These are phyloP conservation scores for Penicillium steckii DNA, from an alignment of 495 filamentous ascomycete genomes.

Conservation along the genomic window DNA sequence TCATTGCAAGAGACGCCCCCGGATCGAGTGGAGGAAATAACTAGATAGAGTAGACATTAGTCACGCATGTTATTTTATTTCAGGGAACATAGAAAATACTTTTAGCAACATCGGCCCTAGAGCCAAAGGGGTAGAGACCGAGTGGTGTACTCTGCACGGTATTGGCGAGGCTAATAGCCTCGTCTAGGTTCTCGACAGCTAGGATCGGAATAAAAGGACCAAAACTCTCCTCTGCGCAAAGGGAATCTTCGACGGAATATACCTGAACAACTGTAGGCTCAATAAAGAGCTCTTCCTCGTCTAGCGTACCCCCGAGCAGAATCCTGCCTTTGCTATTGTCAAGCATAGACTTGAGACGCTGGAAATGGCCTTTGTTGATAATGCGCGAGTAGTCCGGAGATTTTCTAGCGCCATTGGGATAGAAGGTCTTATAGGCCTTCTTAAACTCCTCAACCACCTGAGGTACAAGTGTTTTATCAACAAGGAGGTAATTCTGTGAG, in stretches of 20 bases:
- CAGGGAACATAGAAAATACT: slow-evolving; percentile 31
- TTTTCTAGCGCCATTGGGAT: slow-evolving; percentile 73
- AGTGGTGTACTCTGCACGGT: slow-evolving; percentile 76
- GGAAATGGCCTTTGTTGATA: slow-evolving; percentile 73
- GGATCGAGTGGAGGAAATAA: slow-evolving; percentile 64
- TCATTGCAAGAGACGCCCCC: slow-evolving; percentile 84
- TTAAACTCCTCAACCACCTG: slow-evolving; percentile 75
- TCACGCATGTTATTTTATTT: too few relatives aligned
- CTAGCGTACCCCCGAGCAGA: slow-evolving; percentile 76
- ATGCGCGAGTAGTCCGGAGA: slow-evolving; percentile 77
- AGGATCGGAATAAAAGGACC: slow-evolving; percentile 83
- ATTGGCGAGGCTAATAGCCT: slow-evolving; percentile 77
- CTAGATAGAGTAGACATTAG: slow-evolving; percentile 22
- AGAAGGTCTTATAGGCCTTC: slow-evolving; percentile 71
- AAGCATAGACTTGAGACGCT: slow-evolving; percentile 87
- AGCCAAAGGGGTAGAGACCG: slow-evolving; percentile 80
- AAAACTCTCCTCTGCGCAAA: slow-evolving; percentile 82
- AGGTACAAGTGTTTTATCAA: slow-evolving; percentile 70
- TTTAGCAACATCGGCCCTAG: slow-evolving; percentile 67
- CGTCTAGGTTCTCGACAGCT: slow-evolving; percentile 70
- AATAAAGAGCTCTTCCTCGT: slow-evolving; percentile 76
- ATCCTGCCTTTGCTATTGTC: slow-evolving; percentile 81
- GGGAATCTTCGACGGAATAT: slow-evolving; percentile 66
- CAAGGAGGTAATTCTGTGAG: slow-evolving; percentile 82
- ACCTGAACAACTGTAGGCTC: slow-evolving; percentile 83